phyloP scores from a whole-genome alignment of 805 yeast species.

The Cyberlindnera misumaiensis region DNA sequence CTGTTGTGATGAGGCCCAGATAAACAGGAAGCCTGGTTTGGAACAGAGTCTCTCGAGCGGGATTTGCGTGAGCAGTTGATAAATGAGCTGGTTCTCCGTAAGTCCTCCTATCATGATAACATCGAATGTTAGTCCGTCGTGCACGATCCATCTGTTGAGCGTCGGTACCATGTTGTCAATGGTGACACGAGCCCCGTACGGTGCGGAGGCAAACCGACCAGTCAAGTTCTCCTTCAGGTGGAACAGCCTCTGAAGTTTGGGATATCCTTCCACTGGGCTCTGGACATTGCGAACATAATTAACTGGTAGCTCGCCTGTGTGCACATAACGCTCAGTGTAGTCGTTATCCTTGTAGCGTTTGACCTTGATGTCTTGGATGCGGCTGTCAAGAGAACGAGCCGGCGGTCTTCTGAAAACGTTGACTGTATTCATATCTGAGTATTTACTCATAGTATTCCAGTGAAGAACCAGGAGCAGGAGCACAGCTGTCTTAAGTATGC shows the following conservation, averaged over 20 bases:
- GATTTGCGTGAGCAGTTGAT: conserved; percentile 52
- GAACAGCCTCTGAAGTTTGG: conserved; percentile 66
- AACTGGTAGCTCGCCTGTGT: conserved; percentile 56
- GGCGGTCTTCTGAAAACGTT: conserved; percentile 4
- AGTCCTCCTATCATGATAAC: conserved; percentile 90
- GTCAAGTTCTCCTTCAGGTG: conserved; percentile 58
- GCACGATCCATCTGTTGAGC: conserved; percentile 54
- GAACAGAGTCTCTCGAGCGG: conserved; percentile 72
- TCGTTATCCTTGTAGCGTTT: conserved; percentile 49
- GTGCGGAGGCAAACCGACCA: conserved; percentile 43
- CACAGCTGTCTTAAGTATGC: no score
- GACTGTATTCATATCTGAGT: background rate
- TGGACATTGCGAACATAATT: conserved; percentile 56
- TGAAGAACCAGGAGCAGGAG: no score
- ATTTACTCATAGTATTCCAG: no score
- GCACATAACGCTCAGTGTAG: conserved; percentile 63
- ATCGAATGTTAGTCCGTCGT: conserved; percentile 63
- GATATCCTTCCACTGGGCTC: conserved; percentile 76
- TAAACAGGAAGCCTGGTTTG: conserved; percentile 77
- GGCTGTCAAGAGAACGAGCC: conserved; percentile 1
- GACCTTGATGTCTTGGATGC: conserved; percentile 3
- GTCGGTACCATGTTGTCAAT: conserved; percentile 48
- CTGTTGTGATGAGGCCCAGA: conserved; percentile 81
- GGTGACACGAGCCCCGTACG: conserved; percentile 58
- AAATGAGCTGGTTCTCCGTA: conserved; percentile 63